Percentiles rank a stretch among this genome's conserved stretches.
Evolutionary conservation across 805 yeast species (phyloP).

Genomic region (Metschnikowia henanensis): DNA sequence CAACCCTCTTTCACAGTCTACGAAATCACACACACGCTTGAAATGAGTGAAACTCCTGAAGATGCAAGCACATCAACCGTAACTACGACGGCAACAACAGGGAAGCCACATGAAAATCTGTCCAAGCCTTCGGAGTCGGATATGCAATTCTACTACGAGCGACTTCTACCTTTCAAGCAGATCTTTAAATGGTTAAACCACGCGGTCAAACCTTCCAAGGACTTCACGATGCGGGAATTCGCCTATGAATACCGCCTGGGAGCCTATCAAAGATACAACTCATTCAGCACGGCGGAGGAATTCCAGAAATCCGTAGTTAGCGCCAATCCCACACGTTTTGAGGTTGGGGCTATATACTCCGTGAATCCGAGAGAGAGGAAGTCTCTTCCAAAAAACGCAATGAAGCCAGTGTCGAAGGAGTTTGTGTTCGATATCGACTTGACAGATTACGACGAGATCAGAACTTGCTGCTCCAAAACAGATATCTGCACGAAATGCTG

Average conservation of each 20-base stretch:
- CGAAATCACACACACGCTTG: no score
- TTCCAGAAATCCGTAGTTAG: constrained; percentile 75
- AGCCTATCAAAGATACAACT: constrained; percentile 86
- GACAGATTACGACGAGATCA: constrained; percentile 91
- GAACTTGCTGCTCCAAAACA: constrained; percentile 92
- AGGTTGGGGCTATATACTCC: constrained; percentile 89
- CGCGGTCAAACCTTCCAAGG: constrained; percentile 69
- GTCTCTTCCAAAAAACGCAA: constrained; percentile 67
- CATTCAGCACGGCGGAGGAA: constrained; percentile 64
- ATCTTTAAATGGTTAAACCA: constrained; percentile 91
- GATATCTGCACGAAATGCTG: constrained; percentile 88
- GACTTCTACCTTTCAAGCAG: constrained; percentile 71
- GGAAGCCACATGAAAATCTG: constrained; percentile 7
- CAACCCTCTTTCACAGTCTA: no score
- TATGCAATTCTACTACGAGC: constrained; percentile 69
- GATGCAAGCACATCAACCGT: not conserved
- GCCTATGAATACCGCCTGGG: constrained; percentile 90
- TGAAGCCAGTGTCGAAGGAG: constrained; percentile 84
- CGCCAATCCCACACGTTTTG: constrained; percentile 87
- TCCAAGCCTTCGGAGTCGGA: constrained; percentile 52
- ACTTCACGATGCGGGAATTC: constrained; percentile 87
- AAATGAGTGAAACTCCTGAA: not conserved
- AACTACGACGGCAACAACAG: not conserved
- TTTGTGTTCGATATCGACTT: constrained; percentile 95
- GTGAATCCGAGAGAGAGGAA: constrained; percentile 87